These are phyloP conservation scores for Mucor racemosus DNA, from an alignment of 371 early-diverging fungal species.

Conservation along the genomic window DNA sequence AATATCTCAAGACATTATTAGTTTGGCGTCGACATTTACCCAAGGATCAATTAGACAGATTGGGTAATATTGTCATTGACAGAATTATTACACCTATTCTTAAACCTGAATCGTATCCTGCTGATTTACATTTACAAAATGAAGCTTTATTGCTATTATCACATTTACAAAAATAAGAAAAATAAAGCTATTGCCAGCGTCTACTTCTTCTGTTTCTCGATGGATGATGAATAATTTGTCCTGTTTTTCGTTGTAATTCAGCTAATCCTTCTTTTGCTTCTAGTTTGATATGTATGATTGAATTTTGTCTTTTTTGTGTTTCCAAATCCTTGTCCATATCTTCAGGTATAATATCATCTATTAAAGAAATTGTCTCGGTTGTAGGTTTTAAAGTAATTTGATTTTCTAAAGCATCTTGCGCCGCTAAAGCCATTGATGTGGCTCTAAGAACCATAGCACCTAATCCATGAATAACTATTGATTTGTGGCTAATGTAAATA, in stretches of 20 bases:
- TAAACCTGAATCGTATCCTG: conserved; percentile 22
- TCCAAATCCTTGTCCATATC: conserved; percentile 51
- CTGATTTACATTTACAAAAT: conserved; percentile 16
- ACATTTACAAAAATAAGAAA: conserved; percentile 11
- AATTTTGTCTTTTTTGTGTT: conserved; percentile 42
- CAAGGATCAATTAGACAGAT: conserved; percentile 20
- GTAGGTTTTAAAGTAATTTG: conserved; percentile 53
- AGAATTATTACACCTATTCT: conserved; percentile 36
- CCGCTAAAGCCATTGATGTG: conserved; percentile 55
- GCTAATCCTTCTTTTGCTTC: conserved; percentile 40
- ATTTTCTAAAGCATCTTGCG: conserved; percentile 48
- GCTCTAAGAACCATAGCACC: conserved; percentile 71
- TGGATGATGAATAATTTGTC: conserved; percentile 37
- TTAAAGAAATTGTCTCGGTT: conserved; percentile 54
- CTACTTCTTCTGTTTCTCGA: conserved; percentile 39
- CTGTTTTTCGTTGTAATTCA: conserved; percentile 33
- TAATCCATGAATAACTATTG: conserved; percentile 69
- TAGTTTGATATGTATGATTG: conserved; percentile 47
- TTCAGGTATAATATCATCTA: conserved; percentile 62
- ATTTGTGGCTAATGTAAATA: conserved; percentile 32
- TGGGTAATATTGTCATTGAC: conserved; percentile 29
- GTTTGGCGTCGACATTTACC: conserved; percentile 40
- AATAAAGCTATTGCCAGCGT: conserved; percentile 18
- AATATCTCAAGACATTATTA: conserved; percentile 40
- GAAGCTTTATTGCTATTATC: conserved; percentile 17